phyloP scores from a whole-genome alignment of 2,329 filamentous ascomycete genomes.

The Didymella pinodella region DNA sequence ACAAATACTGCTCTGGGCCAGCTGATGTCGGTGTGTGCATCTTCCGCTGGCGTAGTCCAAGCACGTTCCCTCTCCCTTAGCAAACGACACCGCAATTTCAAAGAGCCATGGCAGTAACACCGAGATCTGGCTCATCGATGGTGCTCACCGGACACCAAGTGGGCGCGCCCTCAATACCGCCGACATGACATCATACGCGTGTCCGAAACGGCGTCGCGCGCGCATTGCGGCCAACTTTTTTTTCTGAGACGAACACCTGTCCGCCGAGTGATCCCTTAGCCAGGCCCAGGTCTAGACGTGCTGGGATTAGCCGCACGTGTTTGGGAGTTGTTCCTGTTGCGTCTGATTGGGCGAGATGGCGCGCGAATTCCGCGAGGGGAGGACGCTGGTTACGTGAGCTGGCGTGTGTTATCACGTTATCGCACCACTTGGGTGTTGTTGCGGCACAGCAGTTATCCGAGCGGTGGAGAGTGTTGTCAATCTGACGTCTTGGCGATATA shows the following conservation, averaged over 20 bases:
- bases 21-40: neutral
- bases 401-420: constrained; percentile 6
- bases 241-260: constrained; percentile 6
- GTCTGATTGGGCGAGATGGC: constrained; percentile 1
- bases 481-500: constrained; percentile 1
- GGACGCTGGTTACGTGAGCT: constrained; percentile 1
- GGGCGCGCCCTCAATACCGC: constrained; percentile 1
- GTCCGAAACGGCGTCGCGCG: neutral
- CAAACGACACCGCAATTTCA: neutral
- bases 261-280: constrained; percentile 1
- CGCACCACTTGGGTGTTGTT: neutral
- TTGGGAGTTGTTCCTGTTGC: neutral
- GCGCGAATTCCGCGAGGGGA: neutral
- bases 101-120: constrained; percentile 2
- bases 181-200: constrained; percentile 12
- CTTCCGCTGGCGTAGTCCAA: neutral
- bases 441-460: neutral
- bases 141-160: constrained; percentile 9
- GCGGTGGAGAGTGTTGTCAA: neutral
- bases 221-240: constrained; percentile 13
- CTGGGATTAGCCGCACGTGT: constrained; percentile 13
- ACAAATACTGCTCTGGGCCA: neutral
- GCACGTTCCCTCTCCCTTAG: neutral
- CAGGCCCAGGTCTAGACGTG: constrained; percentile 12
- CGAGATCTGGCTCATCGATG: neutral